Conservation (phyloP, 345 rosid species). For the Mercurialis annua region DNA sequence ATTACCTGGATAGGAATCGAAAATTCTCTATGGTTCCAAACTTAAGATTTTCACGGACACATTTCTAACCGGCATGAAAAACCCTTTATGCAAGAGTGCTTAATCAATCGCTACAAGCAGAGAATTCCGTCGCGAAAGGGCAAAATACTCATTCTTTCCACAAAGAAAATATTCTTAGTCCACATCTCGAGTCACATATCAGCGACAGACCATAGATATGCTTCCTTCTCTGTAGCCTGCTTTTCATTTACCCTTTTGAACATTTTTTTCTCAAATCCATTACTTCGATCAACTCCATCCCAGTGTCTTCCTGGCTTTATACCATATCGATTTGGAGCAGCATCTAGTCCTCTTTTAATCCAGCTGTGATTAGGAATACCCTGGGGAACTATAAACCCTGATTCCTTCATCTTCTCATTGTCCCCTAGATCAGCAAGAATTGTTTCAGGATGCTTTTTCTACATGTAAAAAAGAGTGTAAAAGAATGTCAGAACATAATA, state of each 20-base stretch:
- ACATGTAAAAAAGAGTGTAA: constrained; percentile 9
- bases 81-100: too few species aligned
- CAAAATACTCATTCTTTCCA: too few species aligned
- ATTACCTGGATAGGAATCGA: too few species aligned
- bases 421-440: constrained; percentile 72
- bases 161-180: too few species aligned
- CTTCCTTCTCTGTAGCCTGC: constrained; percentile 80
- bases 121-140: too few species aligned
- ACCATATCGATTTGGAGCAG: constrained; percentile 81
- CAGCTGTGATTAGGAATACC: constrained; percentile 78
- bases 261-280: constrained; percentile 68
- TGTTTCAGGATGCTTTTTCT: constrained; percentile 55
- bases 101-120: too few species aligned
- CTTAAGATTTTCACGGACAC: too few species aligned
- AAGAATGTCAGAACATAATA: constrained; percentile 8
- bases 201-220: constrained; percentile 88
- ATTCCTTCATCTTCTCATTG: constrained; percentile 78
- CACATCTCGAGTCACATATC: constrained; percentile 56
- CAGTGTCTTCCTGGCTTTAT: constrained; percentile 95
- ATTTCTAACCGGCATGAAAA: too few species aligned
- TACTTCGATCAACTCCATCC: constrained; percentile 98
- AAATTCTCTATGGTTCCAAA: too few species aligned
- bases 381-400: constrained; percentile 88
- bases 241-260: constrained; percentile 66
- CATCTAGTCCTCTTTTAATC: constrained; percentile 71